A percentile compares a stretch with the other conserved stretches of the same genome.
phyloP scores from a whole-genome alignment of 805 yeast species.

The Starmerella etchellsii region DNA sequence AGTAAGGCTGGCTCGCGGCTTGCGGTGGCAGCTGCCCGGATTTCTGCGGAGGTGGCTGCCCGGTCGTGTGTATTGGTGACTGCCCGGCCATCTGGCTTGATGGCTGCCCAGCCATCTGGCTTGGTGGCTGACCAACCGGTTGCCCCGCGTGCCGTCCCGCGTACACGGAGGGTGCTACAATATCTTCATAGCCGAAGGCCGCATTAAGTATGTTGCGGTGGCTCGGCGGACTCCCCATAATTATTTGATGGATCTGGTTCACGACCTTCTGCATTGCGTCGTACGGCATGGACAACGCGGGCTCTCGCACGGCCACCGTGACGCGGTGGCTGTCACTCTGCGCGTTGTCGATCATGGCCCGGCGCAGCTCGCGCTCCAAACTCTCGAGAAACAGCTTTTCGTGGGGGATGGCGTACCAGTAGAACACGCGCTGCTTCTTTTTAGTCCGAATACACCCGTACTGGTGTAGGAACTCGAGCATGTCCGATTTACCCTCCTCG shows the following conservation, averaged over 20 bases:
- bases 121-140: not conserved
- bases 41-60: too few species aligned
- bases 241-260: conserved; percentile 26
- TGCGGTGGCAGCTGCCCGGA: too few species aligned
- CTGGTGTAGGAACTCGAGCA: conserved; percentile 69
- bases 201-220: conserved; percentile 4
- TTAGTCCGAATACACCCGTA: conserved; percentile 85
- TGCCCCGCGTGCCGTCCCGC: not conserved
- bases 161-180: too few species aligned
- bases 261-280: conserved; percentile 33
- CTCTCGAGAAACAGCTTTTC: conserved; percentile 88
- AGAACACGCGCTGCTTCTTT: conserved; percentile 91
- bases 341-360: conserved; percentile 9
- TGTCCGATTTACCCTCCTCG: conserved; percentile 76
- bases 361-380: conserved; percentile 62
- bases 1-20: too few species aligned
- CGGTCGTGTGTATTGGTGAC: too few species aligned
- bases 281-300: conserved; percentile 63
- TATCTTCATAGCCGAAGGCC: too few species aligned
- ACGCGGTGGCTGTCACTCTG: conserved; percentile 29
- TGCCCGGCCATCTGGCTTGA: not conserved
- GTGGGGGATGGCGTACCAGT: conserved; percentile 93
- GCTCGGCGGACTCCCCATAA: conserved; percentile 19
- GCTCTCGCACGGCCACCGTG: conserved; percentile 59
- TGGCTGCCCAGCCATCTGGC: not conserved